Evolutionary conservation across 257 asterid genomes (phyloP).

Genomic region (Plantago major): DNA sequence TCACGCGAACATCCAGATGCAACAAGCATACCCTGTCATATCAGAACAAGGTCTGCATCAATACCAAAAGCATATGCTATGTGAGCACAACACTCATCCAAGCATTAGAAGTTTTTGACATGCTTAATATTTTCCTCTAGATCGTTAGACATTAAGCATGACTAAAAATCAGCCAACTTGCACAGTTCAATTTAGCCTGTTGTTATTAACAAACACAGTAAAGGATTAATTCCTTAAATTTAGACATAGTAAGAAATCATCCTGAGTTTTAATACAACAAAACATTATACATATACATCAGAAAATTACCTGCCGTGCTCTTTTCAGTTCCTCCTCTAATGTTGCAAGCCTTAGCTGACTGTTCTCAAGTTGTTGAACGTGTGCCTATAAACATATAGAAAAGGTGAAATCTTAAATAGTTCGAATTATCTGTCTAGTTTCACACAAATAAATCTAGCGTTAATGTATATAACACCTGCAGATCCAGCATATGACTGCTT

Average conservation of each 20-base stretch:
- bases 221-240: constrained; percentile 8
- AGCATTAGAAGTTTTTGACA: too few species aligned
- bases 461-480: background rate
- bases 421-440: too few species aligned
- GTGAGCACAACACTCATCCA: too few species aligned
- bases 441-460: background rate
- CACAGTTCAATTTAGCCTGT: too few species aligned
- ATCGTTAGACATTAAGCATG: too few species aligned
- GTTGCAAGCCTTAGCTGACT: constrained; percentile 31
- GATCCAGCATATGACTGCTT: background rate
- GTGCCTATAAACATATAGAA: constrained; percentile 17
- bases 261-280: background rate
- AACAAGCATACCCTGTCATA: constrained; percentile 34
- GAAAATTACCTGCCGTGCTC: constrained; percentile 26
- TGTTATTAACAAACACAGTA: too few species aligned
- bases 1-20: constrained; percentile 34
- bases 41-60: too few species aligned
- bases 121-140: too few species aligned
- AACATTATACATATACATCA: background rate
- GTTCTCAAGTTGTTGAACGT: constrained; percentile 39
- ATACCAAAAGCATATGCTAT: too few species aligned
- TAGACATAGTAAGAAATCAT: background rate
- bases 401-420: background rate
- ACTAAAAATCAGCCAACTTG: too few species aligned
- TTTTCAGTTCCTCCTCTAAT: constrained; percentile 34